Base-by-base conservation (phyloP, 805 yeast species). In the Grigorovia yakushimaensis region DNA sequence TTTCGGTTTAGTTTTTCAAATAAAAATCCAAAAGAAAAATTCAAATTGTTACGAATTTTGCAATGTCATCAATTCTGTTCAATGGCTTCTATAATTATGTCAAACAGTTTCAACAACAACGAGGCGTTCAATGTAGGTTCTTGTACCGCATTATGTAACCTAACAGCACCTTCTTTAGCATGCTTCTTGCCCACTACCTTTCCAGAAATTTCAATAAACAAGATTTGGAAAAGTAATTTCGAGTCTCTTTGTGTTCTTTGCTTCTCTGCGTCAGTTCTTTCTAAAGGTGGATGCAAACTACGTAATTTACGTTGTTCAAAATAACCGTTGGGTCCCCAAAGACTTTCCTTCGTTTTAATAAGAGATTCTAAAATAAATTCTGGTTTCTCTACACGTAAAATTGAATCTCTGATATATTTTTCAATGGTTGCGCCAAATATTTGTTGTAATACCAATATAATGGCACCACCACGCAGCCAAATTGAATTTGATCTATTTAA, bases 381-480 rank as follows among this genome's bases (percentile, higher is more conserved):
- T 42, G 64, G 62, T 10, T 67, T 54, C 44, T 61, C 60, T 9
- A 56, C 37, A 35, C 54, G 55, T 42, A 41, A 41, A n/a, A 65
- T 52, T 40, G 50, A 54, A 10, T 71, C 75, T 39, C 81, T 66
- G 4, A 79, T 73, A 46, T 76, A 77, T 58, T 79, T 81, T 58
- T 89, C 96, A 45, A 89, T 82, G 0, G 96, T 84, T 2, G 91
- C 84, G 0, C 97, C 97, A 37, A 89, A 72, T 1, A 89, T 64
- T 60, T 88, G 96, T 62, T 88, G 96, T 46, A 89, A 66, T 3
- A 89, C 78, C 5, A 88, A 79, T 37, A 88, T 73, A 8, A 88
- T 71, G 0, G 96, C 96, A 41, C 88, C 71, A 0, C 96, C 97
- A 46, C 95, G 69, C 1, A 89, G 64, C 95, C 96, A 87, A 22